A percentile compares a stretch with the other conserved stretches of the same genome.
Evolutionary conservation across 371 early-diverging fungal species (phyloP).

Genomic region (Rhizopus sp.): DNA sequence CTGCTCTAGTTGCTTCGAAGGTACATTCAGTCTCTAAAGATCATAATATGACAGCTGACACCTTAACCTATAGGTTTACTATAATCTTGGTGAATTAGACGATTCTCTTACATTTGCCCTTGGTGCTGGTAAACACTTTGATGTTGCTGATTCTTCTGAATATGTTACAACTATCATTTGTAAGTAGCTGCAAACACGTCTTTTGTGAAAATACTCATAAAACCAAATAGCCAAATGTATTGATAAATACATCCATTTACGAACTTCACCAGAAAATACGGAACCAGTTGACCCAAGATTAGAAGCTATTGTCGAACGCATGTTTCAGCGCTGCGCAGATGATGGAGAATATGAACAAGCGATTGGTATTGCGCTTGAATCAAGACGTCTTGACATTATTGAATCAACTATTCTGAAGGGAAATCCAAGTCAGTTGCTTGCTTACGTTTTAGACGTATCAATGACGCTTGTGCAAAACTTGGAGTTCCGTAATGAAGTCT

Average conservation of each 20-base stretch:
- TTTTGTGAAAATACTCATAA: background rate
- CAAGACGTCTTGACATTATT: slow-evolving; percentile 87
- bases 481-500: slow-evolving; percentile 81
- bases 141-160: slow-evolving; percentile 76
- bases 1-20: slow-evolving; percentile 96
- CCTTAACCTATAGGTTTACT: slow-evolving; percentile 71
- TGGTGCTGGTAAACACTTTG: slow-evolving; percentile 91
- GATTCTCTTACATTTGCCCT: slow-evolving; percentile 95
- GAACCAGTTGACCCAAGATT: slow-evolving; percentile 75
- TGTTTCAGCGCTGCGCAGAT: slow-evolving; percentile 90
- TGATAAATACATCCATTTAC: slow-evolving; percentile 88
- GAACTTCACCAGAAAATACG: slow-evolving; percentile 52
- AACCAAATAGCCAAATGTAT: slow-evolving; percentile 74
- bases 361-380: slow-evolving; percentile 94
- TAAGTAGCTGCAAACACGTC: slow-evolving; percentile 36
- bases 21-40: slow-evolving; percentile 38
- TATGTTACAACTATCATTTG: slow-evolving; percentile 94
- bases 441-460: slow-evolving; percentile 80
- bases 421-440: slow-evolving; percentile 67
- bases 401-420: slow-evolving; percentile 80
- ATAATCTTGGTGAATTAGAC: slow-evolving; percentile 93
- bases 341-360: slow-evolving; percentile 89
- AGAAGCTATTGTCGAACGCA: slow-evolving; percentile 87
- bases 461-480: slow-evolving; percentile 83
- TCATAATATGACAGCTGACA: background rate